Conservation (phyloP, 345 rosid genomes). For the Salix purpurea region DNA sequence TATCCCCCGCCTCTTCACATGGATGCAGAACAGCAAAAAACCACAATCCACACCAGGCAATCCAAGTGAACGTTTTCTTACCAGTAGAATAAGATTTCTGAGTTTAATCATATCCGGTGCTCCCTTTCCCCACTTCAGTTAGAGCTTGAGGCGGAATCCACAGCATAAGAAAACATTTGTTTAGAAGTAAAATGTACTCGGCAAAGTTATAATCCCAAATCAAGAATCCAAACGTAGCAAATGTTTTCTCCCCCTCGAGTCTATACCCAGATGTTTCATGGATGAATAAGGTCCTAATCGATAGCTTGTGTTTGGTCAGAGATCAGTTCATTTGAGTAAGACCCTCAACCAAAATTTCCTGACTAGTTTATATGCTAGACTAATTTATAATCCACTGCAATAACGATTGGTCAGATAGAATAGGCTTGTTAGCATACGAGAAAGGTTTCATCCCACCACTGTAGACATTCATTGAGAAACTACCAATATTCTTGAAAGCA, state of each 20-base stretch:
- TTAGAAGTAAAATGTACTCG: neutral
- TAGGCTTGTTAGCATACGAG: neutral
- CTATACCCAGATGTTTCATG: neutral
- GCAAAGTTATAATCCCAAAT: neutral
- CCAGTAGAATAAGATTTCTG: neutral
- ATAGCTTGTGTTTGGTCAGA: neutral
- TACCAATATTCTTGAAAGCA: neutral
- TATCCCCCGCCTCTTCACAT: rapidly evolving
- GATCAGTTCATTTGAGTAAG: neutral
- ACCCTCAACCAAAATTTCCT: neutral
- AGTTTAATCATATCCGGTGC: neutral
- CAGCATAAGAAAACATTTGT: neutral
- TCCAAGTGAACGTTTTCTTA: neutral
- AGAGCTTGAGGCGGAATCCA: neutral
- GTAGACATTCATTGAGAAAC: neutral
- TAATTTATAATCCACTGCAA: neutral
- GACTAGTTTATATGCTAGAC: neutral
- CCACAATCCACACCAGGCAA: neutral
- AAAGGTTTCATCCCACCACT: neutral
- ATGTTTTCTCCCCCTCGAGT: neutral
- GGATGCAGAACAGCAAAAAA: neutral
- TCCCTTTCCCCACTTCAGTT: neutral
- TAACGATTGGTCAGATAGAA: neutral
- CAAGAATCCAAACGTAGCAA: neutral
- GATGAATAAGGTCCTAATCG: neutral